Conservation (phyloP, 441 rosid genomes). For the Sinapis alba region DNA sequence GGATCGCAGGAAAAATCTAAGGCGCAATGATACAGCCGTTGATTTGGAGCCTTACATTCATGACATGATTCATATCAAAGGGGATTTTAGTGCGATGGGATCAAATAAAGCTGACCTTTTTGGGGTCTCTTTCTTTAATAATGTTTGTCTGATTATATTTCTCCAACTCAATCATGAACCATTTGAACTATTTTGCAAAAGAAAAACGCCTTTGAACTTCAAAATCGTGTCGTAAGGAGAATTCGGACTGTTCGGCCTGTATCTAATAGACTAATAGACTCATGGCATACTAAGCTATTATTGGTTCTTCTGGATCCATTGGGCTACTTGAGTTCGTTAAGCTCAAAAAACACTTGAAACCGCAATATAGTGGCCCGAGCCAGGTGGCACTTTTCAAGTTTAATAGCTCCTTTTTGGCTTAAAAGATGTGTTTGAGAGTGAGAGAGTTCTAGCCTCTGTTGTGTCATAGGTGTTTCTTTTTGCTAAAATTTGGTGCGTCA, state of each 20-base stretch:
- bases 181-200: not conserved
- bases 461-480: not conserved
- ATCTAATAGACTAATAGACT: not conserved
- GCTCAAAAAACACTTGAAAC: not conserved
- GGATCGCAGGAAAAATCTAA: slow-evolving; percentile 13
- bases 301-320: not conserved
- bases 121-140: slow-evolving; percentile 16
- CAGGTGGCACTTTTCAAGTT: not conserved
- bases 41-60: slow-evolving; percentile 33
- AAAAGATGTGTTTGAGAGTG: not conserved
- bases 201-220: not conserved
- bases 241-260: slow-evolving; percentile 1
- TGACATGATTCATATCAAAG: slow-evolving; percentile 2
- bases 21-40: slow-evolving; percentile 26
- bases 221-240: not conserved
- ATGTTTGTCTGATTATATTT: slow-evolving; percentile 28
- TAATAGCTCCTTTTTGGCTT: no score
- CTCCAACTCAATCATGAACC: slow-evolving; percentile 26
- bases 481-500: no score
- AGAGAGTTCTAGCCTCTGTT: not conserved
- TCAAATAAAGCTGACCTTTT: slow-evolving; percentile 25
- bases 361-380: slow-evolving; percentile 1
- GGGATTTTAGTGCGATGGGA: slow-evolving; percentile 27
- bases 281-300: not conserved
- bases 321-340: not conserved